Evolutionary conservation across 2,329 filamentous ascomycete species (phyloP).

Genomic region (Pseudofabraea citricarpa): DNA sequence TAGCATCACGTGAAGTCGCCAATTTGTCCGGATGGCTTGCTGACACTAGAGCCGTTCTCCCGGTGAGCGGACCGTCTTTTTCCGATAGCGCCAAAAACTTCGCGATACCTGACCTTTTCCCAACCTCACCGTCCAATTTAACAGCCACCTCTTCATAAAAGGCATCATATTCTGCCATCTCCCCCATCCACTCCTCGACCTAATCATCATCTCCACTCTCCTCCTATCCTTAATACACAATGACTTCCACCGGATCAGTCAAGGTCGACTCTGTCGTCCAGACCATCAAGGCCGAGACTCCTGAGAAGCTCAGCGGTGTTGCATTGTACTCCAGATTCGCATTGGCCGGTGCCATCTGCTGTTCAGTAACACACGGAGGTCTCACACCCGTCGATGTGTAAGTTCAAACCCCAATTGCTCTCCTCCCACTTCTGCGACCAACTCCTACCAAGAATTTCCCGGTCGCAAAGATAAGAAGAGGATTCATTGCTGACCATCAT

Average conservation of each 20-base stretch:
- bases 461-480: slow-evolving; percentile 10
- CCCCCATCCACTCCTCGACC: neutral
- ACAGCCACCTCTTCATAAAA: neutral
- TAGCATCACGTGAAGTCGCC: too few species aligned
- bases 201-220: slow-evolving; percentile 19
- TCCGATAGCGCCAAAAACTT: neutral
- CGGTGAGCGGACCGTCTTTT: neutral
- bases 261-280: slow-evolving; percentile 29
- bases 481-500: slow-evolving; percentile 17
- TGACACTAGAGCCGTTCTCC: neutral
- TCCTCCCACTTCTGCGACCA: slow-evolving; percentile 1
- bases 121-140: neutral
- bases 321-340: slow-evolving; percentile 92
- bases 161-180: neutral
- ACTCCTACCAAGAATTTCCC: slow-evolving; percentile 1
- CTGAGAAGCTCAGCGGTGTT: slow-evolving; percentile 53
- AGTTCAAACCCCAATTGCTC: slow-evolving; percentile 37
- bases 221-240: slow-evolving; percentile 15
- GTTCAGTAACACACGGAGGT: slow-evolving; percentile 93
- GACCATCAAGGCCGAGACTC: slow-evolving; percentile 23
- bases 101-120: neutral
- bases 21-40: too few species aligned
- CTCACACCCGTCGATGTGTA: slow-evolving; percentile 99
- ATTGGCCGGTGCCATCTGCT: slow-evolving; percentile 96
- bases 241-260: slow-evolving; percentile 24